These are phyloP conservation scores for Hydnum rufescens DNA, from an alignment of 768 basidiomycete genomes.

Conservation along the genomic window DNA sequence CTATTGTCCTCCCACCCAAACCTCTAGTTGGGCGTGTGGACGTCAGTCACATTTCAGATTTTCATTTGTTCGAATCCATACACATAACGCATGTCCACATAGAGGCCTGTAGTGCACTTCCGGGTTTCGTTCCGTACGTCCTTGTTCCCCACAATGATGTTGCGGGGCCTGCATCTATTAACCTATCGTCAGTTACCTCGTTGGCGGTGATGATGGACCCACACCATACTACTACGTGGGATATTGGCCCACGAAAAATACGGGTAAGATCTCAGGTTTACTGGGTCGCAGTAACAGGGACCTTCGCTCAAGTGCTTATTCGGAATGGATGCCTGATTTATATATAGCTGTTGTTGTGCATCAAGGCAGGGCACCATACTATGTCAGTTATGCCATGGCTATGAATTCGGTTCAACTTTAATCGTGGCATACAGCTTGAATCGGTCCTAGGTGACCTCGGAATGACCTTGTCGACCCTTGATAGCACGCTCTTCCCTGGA, in stretches of 20 bases:
- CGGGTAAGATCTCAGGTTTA: too few relatives aligned
- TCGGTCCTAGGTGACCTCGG: constrained; percentile 31
- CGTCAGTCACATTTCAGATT: neutral
- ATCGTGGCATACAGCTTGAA: too few relatives aligned
- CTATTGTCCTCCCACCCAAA: neutral
- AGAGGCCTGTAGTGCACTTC: neutral
- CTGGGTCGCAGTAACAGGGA: too few relatives aligned
- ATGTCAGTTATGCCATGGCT: too few relatives aligned
- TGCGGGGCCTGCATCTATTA: too few relatives aligned
- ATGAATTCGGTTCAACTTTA: too few relatives aligned
- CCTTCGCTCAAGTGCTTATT: neutral
- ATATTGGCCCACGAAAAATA: too few relatives aligned
- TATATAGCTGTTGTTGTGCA: neutral
- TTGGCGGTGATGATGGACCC: constrained; percentile 1
- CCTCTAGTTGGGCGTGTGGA: neutral
- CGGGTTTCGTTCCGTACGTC: neutral
- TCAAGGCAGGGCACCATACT: neutral
- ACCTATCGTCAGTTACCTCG: too few relatives aligned
- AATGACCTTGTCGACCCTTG: constrained; percentile 22
- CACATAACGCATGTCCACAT: too few relatives aligned
- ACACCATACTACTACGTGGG: neutral
- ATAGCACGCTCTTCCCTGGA: constrained; percentile 35
- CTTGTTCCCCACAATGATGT: too few relatives aligned
- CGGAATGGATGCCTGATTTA: too few relatives aligned
- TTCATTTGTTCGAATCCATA: neutral